A percentile compares a stretch with the other conserved stretches of the same genome.
phyloP scores from a whole-genome alignment of 495 filamentous ascomycete species.

The Neurospora sp. region DNA sequence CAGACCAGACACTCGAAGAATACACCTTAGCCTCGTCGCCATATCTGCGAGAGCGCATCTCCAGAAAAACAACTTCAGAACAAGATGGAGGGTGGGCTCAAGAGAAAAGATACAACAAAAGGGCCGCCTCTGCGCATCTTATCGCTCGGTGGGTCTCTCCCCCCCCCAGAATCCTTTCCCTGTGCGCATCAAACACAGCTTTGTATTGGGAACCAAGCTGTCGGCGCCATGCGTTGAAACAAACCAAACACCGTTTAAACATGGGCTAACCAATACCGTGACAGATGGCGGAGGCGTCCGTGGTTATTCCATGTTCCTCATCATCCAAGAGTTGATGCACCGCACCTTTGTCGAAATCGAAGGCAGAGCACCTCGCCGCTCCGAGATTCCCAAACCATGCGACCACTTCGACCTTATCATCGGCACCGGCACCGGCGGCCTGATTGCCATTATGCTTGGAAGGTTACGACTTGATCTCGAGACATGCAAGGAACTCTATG shows the following conservation, averaged over 20 bases:
- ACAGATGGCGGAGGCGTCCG: conserved; percentile 92
- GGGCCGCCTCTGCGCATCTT: conserved; percentile 86
- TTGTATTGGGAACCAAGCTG: not conserved
- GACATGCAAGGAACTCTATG: conserved; percentile 92
- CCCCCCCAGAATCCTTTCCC: conserved; percentile 3
- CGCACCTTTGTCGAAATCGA: conserved; percentile 78
- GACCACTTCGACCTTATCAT: conserved; percentile 97
- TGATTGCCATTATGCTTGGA: conserved; percentile 95
- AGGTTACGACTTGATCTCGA: conserved; percentile 85
- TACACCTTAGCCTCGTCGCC: not conserved
- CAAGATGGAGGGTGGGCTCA: conserved; percentile 23
- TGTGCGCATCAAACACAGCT: not conserved
- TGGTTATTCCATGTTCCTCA: conserved; percentile 92
- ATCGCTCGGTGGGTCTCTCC: conserved; percentile 61
- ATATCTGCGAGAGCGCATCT: not conserved
- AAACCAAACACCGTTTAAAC: not conserved
- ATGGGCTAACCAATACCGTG: conserved; percentile 4
- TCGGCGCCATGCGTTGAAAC: not conserved
- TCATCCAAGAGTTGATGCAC: conserved; percentile 95
- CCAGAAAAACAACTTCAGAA: not conserved
- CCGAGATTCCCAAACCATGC: conserved; percentile 92
- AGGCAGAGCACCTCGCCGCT: conserved; percentile 69
- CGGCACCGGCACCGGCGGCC: conserved; percentile 86
- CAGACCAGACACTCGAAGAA: not conserved
- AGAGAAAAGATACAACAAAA: conserved; percentile 86